These are phyloP conservation scores for Bipolaris zeicola DNA, from an alignment of 2,329 filamentous ascomycete species.

Conservation along the genomic window DNA sequence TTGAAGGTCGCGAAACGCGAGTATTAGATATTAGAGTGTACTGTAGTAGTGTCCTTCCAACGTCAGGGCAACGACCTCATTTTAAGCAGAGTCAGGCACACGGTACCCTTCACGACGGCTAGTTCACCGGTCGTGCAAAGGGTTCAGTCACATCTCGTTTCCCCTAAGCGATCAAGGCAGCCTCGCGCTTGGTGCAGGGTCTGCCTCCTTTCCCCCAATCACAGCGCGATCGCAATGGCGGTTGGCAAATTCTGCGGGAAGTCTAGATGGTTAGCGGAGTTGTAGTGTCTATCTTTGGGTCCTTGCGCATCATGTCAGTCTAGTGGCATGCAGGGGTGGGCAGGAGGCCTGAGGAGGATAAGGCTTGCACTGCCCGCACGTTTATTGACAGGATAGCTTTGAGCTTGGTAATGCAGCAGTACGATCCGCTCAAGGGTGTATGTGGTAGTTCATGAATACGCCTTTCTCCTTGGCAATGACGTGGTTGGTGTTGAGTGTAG, in stretches of 20 bases:
- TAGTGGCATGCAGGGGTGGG: conserved; percentile 14
- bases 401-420: background rate
- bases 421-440: background rate
- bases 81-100: conserved; percentile 28
- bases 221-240: conserved; percentile 13
- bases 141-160: conserved; percentile 25
- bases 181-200: conserved; percentile 20
- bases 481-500: background rate
- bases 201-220: conserved; percentile 16
- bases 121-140: conserved; percentile 29
- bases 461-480: background rate
- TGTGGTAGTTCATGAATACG: background rate
- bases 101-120: conserved; percentile 18
- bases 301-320: conserved; percentile 14
- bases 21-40: conserved; percentile 16
- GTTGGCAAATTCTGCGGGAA: conserved; percentile 7
- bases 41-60: conserved; percentile 11
- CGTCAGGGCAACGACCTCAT: conserved; percentile 23
- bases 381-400: conserved; percentile 18
- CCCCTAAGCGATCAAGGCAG: conserved; percentile 23
- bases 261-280: conserved; percentile 25
- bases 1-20: conserved; percentile 15
- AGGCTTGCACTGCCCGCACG: conserved; percentile 17
- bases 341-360: conserved; percentile 20
- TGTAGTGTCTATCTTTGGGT: conserved; percentile 25